Percentiles rank a stretch among this genome's conserved stretches.
phyloP scores from a whole-genome alignment of 768 basidiomycete species.

The Pleurotus giganteus region DNA sequence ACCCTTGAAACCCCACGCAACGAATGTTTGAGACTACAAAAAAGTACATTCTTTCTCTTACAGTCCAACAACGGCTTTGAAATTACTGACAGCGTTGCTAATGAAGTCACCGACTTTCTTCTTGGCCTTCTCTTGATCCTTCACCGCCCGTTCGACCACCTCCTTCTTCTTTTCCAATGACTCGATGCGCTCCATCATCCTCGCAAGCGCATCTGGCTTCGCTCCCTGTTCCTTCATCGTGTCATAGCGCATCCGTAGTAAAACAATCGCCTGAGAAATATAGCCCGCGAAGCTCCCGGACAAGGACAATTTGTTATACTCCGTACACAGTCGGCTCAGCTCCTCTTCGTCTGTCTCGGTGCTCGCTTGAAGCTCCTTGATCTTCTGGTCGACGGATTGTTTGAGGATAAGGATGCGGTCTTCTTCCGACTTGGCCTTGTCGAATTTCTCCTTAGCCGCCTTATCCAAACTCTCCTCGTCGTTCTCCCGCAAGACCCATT shows the following conservation, averaged over 20 bases:
- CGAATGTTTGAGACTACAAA: too few species aligned
- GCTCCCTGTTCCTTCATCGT: constrained; percentile 12
- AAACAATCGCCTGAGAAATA: constrained; percentile 10
- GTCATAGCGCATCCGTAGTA: constrained; percentile 10
- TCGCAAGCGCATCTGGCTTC: constrained; percentile 3
- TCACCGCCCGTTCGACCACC: constrained; percentile 9
- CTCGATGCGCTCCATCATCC: constrained; percentile 12
- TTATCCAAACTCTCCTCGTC: not conserved
- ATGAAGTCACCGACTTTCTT: not conserved
- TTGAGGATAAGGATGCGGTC: not conserved
- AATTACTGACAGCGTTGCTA: not conserved
- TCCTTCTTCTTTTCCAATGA: constrained; percentile 6
- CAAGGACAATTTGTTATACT: not conserved
- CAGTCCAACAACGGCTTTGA: not conserved
- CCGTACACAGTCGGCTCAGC: not conserved
- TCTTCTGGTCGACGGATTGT: not conserved
- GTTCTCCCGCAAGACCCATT: not conserved
- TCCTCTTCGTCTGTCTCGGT: not conserved
- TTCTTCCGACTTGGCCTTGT: not conserved
- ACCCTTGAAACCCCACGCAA: too few species aligned
- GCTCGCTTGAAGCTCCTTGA: not conserved
- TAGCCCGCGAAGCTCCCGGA: constrained; percentile 8
- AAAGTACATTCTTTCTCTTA: too few species aligned
- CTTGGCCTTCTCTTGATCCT: not conserved
- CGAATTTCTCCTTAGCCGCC: not conserved